Evolutionary conservation across 345 rosid species (phyloP), one percentile per base, ranked within the genome.

Genomic region (Eucalyptus paniculata): DNA sequence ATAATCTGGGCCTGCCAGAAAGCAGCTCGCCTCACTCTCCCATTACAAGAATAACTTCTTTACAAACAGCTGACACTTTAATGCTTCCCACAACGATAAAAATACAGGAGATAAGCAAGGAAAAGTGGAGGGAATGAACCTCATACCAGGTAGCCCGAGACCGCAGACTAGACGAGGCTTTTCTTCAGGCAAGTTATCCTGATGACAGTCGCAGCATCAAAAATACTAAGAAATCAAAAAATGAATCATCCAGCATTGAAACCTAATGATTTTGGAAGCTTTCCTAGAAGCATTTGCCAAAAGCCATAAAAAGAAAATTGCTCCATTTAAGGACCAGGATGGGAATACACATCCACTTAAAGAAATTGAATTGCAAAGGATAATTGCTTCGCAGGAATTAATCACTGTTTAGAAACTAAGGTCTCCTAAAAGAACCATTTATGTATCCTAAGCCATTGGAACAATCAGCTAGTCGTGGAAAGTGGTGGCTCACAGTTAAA

Each of bases 101-200:
- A 15, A 6, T 14, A 54, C 37, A 58, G 50, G 16, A 86, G n/a
- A 47, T 19, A 60, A 89, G 56, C 87, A 83, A 67, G 56, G 53
- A 42, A 65, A 88, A 85, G 50, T 24, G 10, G 82, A 40, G 26
- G 32, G 83, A 53, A 69, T 67, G 85, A 72, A 69, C 56, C 42
- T 42, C 30, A 86, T 93, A 95, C 98, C 96, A 92, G 96, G 97
- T 34, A 95, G 91, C 88, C 93, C 96, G 90, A 96, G 96, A 58
- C 98, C 98, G 53, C 92, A 93, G 50, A 94, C 89, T 32, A 94
- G 91, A 62, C 97, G 95, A 45, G 97, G 97, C 91, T 91, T 94
- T 91, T 93, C 96, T 87, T 87, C 91, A 34, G 93, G 96, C 89
- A 96, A 90, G 88, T 90, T 90, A 88, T 94, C 97, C 96, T 95